Evolutionary conservation across 2,329 filamentous ascomycete species (phyloP).

Genomic region (Apiospora arundinis): DNA sequence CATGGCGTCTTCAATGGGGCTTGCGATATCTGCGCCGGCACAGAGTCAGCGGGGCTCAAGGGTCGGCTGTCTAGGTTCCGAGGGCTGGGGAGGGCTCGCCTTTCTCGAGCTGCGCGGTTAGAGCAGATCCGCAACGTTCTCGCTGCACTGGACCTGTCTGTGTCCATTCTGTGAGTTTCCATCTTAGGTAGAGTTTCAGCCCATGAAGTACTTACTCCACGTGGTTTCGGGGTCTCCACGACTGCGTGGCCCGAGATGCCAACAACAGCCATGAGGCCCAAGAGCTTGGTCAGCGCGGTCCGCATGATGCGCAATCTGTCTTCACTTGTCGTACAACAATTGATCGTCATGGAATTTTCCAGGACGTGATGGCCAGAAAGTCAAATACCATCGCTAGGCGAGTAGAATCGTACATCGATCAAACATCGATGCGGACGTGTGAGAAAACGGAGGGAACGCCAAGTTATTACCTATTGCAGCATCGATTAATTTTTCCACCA

Average conservation of each 20-base stretch:
- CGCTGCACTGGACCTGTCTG: slow-evolving; percentile 34
- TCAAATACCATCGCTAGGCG: neutral
- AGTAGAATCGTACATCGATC: neutral
- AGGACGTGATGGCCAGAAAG: too few species aligned
- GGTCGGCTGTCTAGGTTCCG: neutral
- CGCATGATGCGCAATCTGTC: neutral
- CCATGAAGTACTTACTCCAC: neutral
- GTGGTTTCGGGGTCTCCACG: neutral
- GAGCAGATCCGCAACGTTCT: slow-evolving; percentile 32
- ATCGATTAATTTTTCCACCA: neutral
- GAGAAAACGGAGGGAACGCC: neutral
- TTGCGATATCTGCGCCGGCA: slow-evolving; percentile 30
- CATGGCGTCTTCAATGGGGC: slow-evolving; percentile 39
- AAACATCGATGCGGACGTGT: neutral
- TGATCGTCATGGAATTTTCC: neutral
- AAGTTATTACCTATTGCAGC: neutral
- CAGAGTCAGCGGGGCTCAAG: neutral
- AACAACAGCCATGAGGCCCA: neutral
- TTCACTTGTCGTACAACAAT: neutral
- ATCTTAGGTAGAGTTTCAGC: neutral
- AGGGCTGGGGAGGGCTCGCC: slow-evolving; percentile 23
- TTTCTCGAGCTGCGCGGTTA: slow-evolving; percentile 31
- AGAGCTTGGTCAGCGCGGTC: neutral
- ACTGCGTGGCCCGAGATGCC: slow-evolving; percentile 6
- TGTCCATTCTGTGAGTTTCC: neutral